Evolutionary conservation across 192 early-diverging fungal genomes (phyloP), one percentile per base, ranked within the genome.

Genomic region (Dispira simplex): DNA sequence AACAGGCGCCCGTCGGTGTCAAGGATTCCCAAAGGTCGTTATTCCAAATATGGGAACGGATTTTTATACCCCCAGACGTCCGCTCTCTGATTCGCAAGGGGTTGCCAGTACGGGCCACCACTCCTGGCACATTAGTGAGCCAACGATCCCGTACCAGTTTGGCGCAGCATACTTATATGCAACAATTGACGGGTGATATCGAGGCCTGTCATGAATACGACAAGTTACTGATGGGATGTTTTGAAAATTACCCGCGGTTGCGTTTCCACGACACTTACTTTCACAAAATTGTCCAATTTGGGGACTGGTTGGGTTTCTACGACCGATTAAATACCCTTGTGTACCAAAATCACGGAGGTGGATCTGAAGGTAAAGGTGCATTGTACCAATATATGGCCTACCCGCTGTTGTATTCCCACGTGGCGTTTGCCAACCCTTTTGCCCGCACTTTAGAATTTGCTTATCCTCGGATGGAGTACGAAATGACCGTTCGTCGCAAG

Each of bases 201-300:
- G 71, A 70, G 5, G 74, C 79, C 11, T 87, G 81, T 62, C 90
- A 89, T n/a, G 92, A 95, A 65, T 81, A 83, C 62, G 93, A 95
- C 39, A 89, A 90, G 43, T 65, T 98, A 9, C 76, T 93, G 67
- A 86, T 90, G 73, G 93, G 91, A 1, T 95, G 91, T 66, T 92
- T 88, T 75, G 93, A 98, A 64, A 90, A 90, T 69, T 98, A 90
- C 74, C 79, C 87, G 10, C 71, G 78, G 25, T 83, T 87, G 79
- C 81, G 84, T 23, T 83, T 90, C 62, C 85, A 90, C 63, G 91
- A 95, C 68, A 67, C 83, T 11, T 80, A 81, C 13, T 75, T 81
- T 58, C 71, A 79, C 11, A 85, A 85, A 46, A 75, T 91, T 8
- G 77, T 87, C 1, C 70, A 81, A 46, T 76, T 82, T 48, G 73